phyloP scores from a whole-genome alignment of 805 yeast genomes.

The Candida oleophila region DNA sequence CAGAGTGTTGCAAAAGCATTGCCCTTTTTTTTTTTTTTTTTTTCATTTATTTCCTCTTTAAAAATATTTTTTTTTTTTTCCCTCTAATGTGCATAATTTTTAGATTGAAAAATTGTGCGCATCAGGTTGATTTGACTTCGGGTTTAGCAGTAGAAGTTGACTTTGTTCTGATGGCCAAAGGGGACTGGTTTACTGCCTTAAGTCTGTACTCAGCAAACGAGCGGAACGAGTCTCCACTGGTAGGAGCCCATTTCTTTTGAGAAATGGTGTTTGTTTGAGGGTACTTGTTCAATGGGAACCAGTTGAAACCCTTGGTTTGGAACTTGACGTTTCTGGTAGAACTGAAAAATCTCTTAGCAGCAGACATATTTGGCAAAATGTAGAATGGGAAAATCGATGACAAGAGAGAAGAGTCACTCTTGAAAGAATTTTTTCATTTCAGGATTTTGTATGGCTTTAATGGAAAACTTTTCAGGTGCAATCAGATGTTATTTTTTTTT shows the following conservation, averaged over 20 bases:
- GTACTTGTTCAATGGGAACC: slow-evolving; percentile 6
- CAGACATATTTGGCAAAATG: slow-evolving; percentile 1
- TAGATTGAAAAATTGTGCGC: background rate
- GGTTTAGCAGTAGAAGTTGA: slow-evolving; percentile 2
- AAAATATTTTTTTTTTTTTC: no score
- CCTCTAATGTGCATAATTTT: no score
- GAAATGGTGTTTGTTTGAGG: slow-evolving; percentile 10
- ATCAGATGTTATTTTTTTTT: background rate
- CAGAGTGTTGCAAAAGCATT: no score
- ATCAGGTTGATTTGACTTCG: background rate
- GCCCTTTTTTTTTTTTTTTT: background rate
- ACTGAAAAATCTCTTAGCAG: slow-evolving; percentile 5
- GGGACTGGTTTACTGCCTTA: slow-evolving; percentile 40
- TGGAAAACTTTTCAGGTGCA: background rate
- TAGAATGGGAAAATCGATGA: background rate
- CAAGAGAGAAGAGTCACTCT: background rate
- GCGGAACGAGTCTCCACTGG: slow-evolving; percentile 38
- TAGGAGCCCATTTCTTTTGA: slow-evolving; percentile 35
- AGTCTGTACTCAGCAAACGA: slow-evolving; percentile 46
- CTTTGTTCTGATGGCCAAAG: slow-evolving; percentile 31
- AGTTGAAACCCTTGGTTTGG: slow-evolving; percentile 3
- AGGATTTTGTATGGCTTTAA: background rate
- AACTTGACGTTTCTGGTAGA: slow-evolving; percentile 3
- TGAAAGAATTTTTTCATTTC: background rate
- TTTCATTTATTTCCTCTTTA: background rate